These are phyloP conservation scores for Penicillium sp. DNA, from an alignment of 2,329 filamentous ascomycete species.

Conservation along the genomic window DNA sequence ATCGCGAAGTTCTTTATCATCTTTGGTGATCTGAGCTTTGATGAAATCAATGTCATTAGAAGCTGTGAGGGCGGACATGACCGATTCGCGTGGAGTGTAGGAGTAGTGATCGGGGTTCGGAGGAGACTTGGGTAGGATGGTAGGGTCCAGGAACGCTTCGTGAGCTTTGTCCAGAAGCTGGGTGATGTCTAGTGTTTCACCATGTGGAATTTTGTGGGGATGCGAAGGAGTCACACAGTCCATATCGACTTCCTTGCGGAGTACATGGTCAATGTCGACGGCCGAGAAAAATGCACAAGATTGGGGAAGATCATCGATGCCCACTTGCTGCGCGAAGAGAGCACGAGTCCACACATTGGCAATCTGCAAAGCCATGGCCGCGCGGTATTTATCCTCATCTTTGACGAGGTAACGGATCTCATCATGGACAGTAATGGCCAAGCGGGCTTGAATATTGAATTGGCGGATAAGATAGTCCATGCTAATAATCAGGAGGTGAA, in stretches of 20 bases:
- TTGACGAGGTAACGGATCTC: constrained; percentile 93
- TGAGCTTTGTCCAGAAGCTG: constrained; percentile 71
- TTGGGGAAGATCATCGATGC: constrained; percentile 91
- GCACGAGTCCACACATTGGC: constrained; percentile 95
- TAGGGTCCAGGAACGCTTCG: constrained; percentile 64
- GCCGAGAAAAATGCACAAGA: constrained; percentile 94
- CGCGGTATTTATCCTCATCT: constrained; percentile 78
- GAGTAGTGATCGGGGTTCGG: constrained; percentile 60
- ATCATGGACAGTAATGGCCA: constrained; percentile 93
- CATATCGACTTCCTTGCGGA: constrained; percentile 99
- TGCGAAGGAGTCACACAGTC: constrained; percentile 92
- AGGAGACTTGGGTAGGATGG: constrained; percentile 54
- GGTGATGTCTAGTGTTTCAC: constrained; percentile 80
- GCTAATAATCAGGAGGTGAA: constrained; percentile 84
- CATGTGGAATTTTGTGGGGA: constrained; percentile 69
- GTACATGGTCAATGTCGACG: constrained; percentile 87
- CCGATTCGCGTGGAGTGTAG: constrained; percentile 68
- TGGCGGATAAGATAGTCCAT: constrained; percentile 92
- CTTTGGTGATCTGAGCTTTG: constrained; percentile 74
- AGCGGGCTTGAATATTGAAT: constrained; percentile 77
- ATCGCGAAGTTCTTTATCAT: constrained; percentile 68
- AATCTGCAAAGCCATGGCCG: constrained; percentile 88
- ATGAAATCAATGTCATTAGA: constrained; percentile 61
- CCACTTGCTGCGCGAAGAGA: constrained; percentile 96
- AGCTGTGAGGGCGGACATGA: constrained; percentile 70